Conservation (phyloP, 2,329 filamentous ascomycete genomes). For the Botrytis paeoniae region DNA sequence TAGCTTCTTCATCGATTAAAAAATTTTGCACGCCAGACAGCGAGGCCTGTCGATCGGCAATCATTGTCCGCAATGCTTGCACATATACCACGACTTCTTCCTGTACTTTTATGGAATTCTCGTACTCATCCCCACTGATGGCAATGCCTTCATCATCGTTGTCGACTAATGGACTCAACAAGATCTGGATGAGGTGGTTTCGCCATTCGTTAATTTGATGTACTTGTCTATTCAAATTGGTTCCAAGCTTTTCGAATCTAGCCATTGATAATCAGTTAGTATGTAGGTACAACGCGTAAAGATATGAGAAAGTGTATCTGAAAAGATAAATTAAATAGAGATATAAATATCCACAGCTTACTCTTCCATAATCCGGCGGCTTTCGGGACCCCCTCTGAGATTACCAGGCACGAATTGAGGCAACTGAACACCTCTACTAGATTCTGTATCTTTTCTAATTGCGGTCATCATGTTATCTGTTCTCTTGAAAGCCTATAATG, state of each 20-base stretch:
- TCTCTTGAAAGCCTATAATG: constrained; percentile 40
- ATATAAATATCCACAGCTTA: neutral
- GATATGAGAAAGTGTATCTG: neutral
- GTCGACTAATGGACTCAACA: constrained; percentile 76
- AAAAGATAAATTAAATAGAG: neutral
- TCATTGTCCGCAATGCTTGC: constrained; percentile 68
- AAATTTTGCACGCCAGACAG: constrained; percentile 75
- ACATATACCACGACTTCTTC: constrained; percentile 88
- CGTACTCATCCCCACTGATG: constrained; percentile 84
- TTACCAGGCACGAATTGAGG: constrained; percentile 55
- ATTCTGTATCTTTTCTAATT: constrained; percentile 52
- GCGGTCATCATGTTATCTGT: constrained; percentile 62
- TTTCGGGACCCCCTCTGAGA: constrained; percentile 46
- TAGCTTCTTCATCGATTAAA: constrained; percentile 69
- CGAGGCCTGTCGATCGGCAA: constrained; percentile 75
- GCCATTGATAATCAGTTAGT: neutral
- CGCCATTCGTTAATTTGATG: constrained; percentile 72
- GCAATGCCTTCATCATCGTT: constrained; percentile 76
- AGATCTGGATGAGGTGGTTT: constrained; percentile 65
- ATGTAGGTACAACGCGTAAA: neutral
- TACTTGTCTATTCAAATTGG: constrained; percentile 69
- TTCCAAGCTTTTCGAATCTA: constrained; percentile 70
- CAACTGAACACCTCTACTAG: constrained; percentile 59
- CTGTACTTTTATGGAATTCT: constrained; percentile 80
- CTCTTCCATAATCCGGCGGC: constrained; percentile 11